Evolutionary conservation across 768 basidiomycete species (phyloP).

Genomic region (Pleurotus citrinopileatus): DNA sequence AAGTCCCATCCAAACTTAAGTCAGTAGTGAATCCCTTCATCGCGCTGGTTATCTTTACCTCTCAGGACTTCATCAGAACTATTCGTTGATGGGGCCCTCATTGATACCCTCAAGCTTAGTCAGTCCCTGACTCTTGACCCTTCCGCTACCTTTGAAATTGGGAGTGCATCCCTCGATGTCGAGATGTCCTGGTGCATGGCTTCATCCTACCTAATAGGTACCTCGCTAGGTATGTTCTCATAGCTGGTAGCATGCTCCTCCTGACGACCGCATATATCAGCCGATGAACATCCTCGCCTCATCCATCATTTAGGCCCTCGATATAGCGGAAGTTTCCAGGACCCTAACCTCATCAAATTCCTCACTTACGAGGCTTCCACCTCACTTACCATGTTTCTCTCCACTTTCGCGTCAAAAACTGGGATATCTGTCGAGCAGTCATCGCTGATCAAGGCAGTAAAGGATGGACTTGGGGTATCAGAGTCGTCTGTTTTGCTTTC

Average conservation of each 20-base stretch:
- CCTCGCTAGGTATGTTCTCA: conserved; percentile 47
- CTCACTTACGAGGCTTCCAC: conserved; percentile 85
- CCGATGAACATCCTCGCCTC: conserved; percentile 68
- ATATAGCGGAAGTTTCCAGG: conserved; percentile 76
- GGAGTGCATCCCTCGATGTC: conserved; percentile 42
- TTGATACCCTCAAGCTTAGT: conserved; percentile 57
- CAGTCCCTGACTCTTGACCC: conserved; percentile 44
- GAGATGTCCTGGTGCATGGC: conserved; percentile 67
- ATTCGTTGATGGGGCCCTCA: conserved; percentile 70
- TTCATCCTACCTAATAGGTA: conserved; percentile 59
- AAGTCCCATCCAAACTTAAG: conserved; percentile 21
- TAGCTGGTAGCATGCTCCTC: no score
- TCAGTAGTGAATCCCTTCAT: neutral
- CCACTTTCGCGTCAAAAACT: conserved; percentile 35
- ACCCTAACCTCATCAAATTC: conserved; percentile 64
- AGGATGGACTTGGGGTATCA: conserved; percentile 33
- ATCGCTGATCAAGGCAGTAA: conserved; percentile 38
- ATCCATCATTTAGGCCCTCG: conserved; percentile 82
- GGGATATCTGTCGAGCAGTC: conserved; percentile 21
- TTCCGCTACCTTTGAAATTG: conserved; percentile 47
- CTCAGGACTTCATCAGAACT: conserved; percentile 43
- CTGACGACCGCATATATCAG: conserved; percentile 35
- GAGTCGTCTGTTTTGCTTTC: conserved; percentile 40
- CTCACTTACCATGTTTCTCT: conserved; percentile 76
- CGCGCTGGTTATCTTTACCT: neutral